These are phyloP conservation scores for Sphaerobolus stellatus DNA, from an alignment of 1,284 basidiomycete genomes.

Conservation along the genomic window DNA sequence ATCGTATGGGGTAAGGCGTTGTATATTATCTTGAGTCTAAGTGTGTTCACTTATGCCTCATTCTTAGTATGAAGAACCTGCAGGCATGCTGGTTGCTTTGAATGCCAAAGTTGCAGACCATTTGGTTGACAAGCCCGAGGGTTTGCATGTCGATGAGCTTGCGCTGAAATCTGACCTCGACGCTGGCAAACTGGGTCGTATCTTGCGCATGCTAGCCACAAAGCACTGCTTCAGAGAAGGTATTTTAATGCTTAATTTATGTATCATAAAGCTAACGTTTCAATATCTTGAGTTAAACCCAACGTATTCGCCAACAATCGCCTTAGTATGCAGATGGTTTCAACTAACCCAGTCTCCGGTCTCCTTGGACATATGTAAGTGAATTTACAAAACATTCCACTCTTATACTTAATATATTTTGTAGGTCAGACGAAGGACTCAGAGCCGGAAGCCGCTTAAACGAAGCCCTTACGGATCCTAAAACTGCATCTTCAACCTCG, in stretches of 20 bases:
- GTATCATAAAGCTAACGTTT: not conserved
- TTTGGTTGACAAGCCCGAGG: slow-evolving; percentile 30
- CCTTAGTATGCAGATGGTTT: slow-evolving; percentile 23
- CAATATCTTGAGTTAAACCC: slow-evolving; percentile 16
- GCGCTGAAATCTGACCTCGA: slow-evolving; percentile 28
- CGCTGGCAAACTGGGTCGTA: slow-evolving; percentile 31
- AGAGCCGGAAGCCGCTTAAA: slow-evolving; percentile 21
- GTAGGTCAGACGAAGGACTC: slow-evolving; percentile 30
- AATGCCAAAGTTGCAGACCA: slow-evolving; percentile 33
- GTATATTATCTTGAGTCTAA: not conserved
- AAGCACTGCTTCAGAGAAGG: slow-evolving; percentile 41
- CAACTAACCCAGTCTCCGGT: slow-evolving; percentile 23
- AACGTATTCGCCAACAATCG: slow-evolving; percentile 38
- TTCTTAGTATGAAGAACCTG: slow-evolving; percentile 19
- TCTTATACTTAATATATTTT: not conserved
- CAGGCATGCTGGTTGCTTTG: slow-evolving; percentile 28
- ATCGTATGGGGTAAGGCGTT: not conserved
- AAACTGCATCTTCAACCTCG: slow-evolving; percentile 20
- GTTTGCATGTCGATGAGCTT: slow-evolving; percentile 33
- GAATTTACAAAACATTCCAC: not conserved
- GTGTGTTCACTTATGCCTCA: not conserved
- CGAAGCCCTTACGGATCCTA: slow-evolving; percentile 26
- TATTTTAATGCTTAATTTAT: slow-evolving; percentile 11
- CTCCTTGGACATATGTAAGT: slow-evolving; percentile 24
- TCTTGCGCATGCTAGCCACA: slow-evolving; percentile 37